Conservation (phyloP, 2,329 filamentous ascomycete genomes). For the Macrophomina phaseolina region DNA sequence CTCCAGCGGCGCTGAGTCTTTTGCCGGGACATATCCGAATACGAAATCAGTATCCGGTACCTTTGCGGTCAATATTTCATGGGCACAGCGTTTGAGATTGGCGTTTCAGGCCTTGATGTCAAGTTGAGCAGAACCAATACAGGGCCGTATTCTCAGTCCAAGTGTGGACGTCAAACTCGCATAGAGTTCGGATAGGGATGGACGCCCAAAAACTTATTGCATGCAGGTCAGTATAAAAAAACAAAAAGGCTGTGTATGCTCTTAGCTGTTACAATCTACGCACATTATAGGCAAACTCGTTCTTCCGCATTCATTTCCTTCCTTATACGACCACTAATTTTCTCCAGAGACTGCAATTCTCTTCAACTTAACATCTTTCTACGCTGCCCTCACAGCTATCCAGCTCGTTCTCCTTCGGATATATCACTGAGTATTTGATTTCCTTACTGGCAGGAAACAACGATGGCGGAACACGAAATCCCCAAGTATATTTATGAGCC, state of each 20-base stretch:
- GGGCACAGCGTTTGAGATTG: neutral
- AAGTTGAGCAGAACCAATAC: neutral
- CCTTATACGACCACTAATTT: too few relatives aligned
- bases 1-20: neutral
- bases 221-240: neutral
- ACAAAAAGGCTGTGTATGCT: neutral
- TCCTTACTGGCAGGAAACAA: neutral
- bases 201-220: neutral
- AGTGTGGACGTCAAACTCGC: neutral
- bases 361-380: too few relatives aligned
- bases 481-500: neutral
- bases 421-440: neutral
- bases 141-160: neutral
- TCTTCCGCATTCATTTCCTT: neutral
- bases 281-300: neutral
- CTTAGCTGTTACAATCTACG: neutral
- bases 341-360: too few relatives aligned
- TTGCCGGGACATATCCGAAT: slow-evolving; percentile 1
- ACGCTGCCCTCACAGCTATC: neutral
- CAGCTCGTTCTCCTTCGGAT: neutral
- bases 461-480: neutral
- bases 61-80: neutral
- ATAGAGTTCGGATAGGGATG: neutral
- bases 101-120: neutral
- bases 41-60: neutral